phyloP scores from a whole-genome alignment of 2,329 filamentous ascomycete genomes.

The Emmonsia crescens region DNA sequence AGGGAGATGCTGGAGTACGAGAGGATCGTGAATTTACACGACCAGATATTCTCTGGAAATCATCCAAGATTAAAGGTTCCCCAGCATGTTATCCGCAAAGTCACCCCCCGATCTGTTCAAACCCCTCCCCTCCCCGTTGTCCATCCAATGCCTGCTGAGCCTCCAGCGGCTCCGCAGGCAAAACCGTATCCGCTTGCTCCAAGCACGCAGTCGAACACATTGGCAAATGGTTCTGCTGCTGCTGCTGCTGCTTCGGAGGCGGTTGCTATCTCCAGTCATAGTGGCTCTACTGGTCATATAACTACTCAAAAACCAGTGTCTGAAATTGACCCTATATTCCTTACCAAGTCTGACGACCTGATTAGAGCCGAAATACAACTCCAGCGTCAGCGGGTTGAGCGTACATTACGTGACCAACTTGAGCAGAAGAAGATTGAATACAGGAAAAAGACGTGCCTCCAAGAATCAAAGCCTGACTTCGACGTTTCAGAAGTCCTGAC shows the following conservation, averaged over 20 bases:
- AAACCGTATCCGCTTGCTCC: constrained; percentile 10
- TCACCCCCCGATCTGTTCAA: constrained; percentile 24
- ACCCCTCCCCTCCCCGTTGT: constrained; percentile 22
- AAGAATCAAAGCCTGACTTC: constrained; percentile 52
- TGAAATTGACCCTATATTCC: constrained; percentile 69
- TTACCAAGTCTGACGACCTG: constrained; percentile 77
- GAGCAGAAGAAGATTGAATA: constrained; percentile 48
- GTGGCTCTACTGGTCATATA: constrained; percentile 10
- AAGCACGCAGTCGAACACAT: constrained; percentile 9
- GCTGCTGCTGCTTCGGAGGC: constrained; percentile 12
- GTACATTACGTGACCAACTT: constrained; percentile 62
- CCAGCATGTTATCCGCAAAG: constrained; percentile 39
- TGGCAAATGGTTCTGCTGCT: constrained; percentile 15
- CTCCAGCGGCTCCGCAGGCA: constrained; percentile 12
- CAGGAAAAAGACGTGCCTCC: constrained; percentile 39
- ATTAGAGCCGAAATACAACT: constrained; percentile 71
- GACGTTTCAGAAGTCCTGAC: constrained; percentile 62
- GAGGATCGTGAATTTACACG: constrained; percentile 69
- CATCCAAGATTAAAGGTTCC: constrained; percentile 49
- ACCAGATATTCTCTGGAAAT: constrained; percentile 67
- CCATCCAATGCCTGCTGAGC: constrained; percentile 20
- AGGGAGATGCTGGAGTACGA: constrained; percentile 60
- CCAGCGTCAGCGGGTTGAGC: constrained; percentile 72
- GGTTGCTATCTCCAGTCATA: constrained; percentile 15
- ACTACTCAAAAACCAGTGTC: constrained; percentile 41